Conservation (phyloP, 306 rosid genomes). For the Dryas octopetala region DNA sequence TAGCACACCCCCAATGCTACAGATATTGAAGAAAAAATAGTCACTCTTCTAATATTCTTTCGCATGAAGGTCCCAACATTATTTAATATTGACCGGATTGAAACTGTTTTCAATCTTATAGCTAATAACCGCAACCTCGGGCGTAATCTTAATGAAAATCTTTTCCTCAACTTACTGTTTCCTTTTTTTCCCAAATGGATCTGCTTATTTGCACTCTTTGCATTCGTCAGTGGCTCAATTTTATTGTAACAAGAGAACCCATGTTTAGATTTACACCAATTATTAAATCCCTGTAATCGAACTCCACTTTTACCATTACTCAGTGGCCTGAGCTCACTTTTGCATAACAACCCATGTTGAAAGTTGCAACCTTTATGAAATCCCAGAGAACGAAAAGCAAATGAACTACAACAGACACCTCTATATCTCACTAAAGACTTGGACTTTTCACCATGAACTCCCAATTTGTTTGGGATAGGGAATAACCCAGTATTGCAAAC, state of each 20-base stretch:
- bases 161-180: conserved; percentile 43
- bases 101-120: conserved; percentile 54
- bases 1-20: conserved; percentile 62
- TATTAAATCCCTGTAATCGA: conserved; percentile 36
- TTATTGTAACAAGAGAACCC: conserved; percentile 45
- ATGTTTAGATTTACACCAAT: conserved; percentile 40
- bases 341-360: conserved; percentile 40
- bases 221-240: conserved; percentile 52
- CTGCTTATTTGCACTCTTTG: conserved; percentile 42
- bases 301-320: conserved; percentile 32
- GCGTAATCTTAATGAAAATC: conserved; percentile 70
- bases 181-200: conserved; percentile 40
- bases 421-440: conserved; percentile 45
- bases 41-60: conserved; percentile 58
- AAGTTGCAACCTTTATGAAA: conserved; percentile 31
- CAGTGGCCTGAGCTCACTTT: conserved; percentile 29
- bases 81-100: conserved; percentile 53
- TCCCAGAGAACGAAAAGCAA: conserved; percentile 36
- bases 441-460: conserved; percentile 31
- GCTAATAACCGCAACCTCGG: conserved; percentile 72
- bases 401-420: conserved; percentile 40
- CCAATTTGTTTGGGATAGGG: conserved; percentile 28
- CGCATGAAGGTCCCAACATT: conserved; percentile 48
- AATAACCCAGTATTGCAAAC: conserved; percentile 51
- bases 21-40: conserved; percentile 55